Evolutionary conservation across 1,284 basidiomycete species (phyloP).

Genomic region (Sporisorium exsertum): DNA sequence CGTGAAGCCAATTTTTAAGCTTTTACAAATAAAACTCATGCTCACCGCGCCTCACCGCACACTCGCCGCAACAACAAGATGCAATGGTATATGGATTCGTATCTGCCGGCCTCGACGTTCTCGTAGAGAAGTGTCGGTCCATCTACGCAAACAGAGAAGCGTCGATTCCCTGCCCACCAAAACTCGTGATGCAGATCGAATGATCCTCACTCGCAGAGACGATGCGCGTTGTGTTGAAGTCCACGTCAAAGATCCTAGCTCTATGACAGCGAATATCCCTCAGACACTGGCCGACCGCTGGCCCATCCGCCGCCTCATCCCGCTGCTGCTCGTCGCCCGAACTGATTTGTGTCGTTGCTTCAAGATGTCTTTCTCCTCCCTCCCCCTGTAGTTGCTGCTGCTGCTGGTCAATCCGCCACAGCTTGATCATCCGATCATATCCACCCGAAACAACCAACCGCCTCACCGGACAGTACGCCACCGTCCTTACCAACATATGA

Average conservation of each 20-base stretch:
- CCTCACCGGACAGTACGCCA: slow-evolving; percentile 35
- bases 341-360: neutral
- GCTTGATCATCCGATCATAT: slow-evolving; percentile 54
- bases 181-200: slow-evolving; percentile 49
- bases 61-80: neutral
- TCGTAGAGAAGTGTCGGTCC: neutral
- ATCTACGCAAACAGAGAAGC: slow-evolving; percentile 41
- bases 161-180: slow-evolving; percentile 45
- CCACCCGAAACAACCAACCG: slow-evolving; percentile 51
- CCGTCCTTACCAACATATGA: slow-evolving; percentile 49
- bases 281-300: slow-evolving; percentile 15
- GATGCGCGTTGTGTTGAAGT: slow-evolving; percentile 52
- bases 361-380: no score
- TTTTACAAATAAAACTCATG: neutral
- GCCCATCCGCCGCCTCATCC: neutral
- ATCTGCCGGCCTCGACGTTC: no score
- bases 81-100: neutral
- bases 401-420: slow-evolving; percentile 32
- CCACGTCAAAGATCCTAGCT: slow-evolving; percentile 53
- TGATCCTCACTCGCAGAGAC: slow-evolving; percentile 56
- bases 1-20: neutral
- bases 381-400: neutral
- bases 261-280: slow-evolving; percentile 31
- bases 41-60: no score
- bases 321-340: neutral